Evolutionary conservation across 2,329 filamentous ascomycete genomes (phyloP).

Genomic region (Aureobasidium sp.): DNA sequence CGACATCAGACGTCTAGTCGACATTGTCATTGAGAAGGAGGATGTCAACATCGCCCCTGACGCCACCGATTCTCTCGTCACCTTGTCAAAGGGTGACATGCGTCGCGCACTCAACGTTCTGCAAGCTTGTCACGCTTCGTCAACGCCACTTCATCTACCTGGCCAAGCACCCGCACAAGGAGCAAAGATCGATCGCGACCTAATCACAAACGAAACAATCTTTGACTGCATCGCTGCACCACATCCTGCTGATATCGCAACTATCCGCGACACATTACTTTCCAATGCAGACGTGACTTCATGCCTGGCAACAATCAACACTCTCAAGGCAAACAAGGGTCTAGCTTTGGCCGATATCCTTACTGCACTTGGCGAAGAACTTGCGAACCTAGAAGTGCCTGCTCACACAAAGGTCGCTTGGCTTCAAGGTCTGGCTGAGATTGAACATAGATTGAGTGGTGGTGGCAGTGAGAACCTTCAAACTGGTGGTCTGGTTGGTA

Average conservation of each 20-base stretch:
- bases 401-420: constrained; percentile 90
- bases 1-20: constrained; percentile 87
- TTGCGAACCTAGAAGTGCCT: constrained; percentile 84
- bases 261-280: constrained; percentile 86
- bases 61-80: constrained; percentile 85
- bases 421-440: constrained; percentile 91
- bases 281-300: constrained; percentile 89
- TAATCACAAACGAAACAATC: constrained; percentile 92
- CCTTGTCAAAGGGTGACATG: constrained; percentile 96
- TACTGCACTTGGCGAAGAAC: constrained; percentile 84
- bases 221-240: constrained; percentile 98
- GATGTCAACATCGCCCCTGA: constrained; percentile 83
- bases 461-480: constrained; percentile 91
- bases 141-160: constrained; percentile 63
- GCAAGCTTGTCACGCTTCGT: constrained; percentile 96
- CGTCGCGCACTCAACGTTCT: constrained; percentile 93
- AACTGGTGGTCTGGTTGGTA: constrained; percentile 92
- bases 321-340: constrained; percentile 86
- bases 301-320: constrained; percentile 88
- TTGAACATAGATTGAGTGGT: constrained; percentile 91
- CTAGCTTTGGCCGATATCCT: constrained; percentile 95
- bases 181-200: constrained; percentile 76
- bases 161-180: constrained; percentile 51
- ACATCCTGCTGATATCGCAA: constrained; percentile 86
- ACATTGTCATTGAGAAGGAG: constrained; percentile 91